Evolutionary conservation across 169 alveolate species (phyloP), one percentile per base, ranked within the genome.

Genomic region (Plasmodium yoelii): DNA sequence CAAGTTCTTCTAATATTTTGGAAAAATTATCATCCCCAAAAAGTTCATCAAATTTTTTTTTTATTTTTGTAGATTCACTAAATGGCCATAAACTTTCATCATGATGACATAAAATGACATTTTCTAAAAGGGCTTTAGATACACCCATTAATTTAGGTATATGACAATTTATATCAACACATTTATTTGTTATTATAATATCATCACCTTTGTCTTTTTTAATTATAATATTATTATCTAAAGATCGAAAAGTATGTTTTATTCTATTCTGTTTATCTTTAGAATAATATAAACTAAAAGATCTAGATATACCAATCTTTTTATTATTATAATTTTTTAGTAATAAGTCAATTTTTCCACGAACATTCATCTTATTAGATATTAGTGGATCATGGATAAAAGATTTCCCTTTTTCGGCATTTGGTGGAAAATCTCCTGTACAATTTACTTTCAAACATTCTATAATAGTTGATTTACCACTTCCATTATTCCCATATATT

Each of bases 81-180:
- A 98, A 94, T 19, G 99, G 99, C 99, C 99, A 98, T 65, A 96
- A 94, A 56, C 97, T 96, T 70, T 98, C 99, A 88, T 98, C 99
- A 88, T 98, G 99, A 90, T 98, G 99, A 86, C 99, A 98, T 92
- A 98, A 97, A n/a, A 97, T 93, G 18, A 98, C 99, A 88, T 96
- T 97, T 86, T 98, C 99, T 57, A 98, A 93, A 13, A 98, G 93
- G 2, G 99, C 98, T 70, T 94, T 94, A 5, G 99, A 94, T 2
- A 97, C 97, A 26, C 99, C 99, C 98, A 97, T 97, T 73, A 97
- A 91, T 46, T 95, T 91, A 1, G 99, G 99, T n/a, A 98, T 95
- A 64, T 97, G 96, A 34, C 74, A 75, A 92, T 98, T 98, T 93
- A 97, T 95, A 63, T 97, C 98, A 26, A 97, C 94, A 73, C 98